Percentiles rank a stretch among this genome's conserved stretches.
phyloP scores from a whole-genome alignment of 768 basidiomycete genomes.

The Kwoniella shandongensis region DNA sequence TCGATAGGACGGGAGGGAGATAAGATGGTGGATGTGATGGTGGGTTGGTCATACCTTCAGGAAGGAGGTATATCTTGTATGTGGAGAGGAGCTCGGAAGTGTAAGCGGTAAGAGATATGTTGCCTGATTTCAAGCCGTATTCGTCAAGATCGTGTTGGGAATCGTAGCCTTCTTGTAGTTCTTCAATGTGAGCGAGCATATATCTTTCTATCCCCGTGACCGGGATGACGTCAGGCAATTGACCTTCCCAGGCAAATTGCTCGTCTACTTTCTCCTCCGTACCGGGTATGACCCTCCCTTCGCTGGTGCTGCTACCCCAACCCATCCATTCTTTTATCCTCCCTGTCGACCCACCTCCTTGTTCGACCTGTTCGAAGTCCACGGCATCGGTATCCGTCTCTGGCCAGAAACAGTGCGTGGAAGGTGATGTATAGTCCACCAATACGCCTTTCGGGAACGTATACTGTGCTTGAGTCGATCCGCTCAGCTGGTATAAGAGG shows the following conservation, averaged over 20 bases:
- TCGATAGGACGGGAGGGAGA: constrained; percentile 33
- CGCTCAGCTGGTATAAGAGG: background rate
- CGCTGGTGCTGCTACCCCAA: background rate
- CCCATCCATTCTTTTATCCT: constrained; percentile 7
- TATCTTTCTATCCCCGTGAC: constrained; percentile 26
- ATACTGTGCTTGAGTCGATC: constrained; percentile 4
- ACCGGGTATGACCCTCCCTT: too few relatives aligned
- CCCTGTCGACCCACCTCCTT: background rate
- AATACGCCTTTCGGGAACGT: constrained; percentile 11
- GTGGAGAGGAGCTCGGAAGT: constrained; percentile 30
- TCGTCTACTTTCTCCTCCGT: too few relatives aligned
- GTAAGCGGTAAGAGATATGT: constrained; percentile 27
- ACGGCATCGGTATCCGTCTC: background rate
- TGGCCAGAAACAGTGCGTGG: constrained; percentile 23
- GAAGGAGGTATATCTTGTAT: constrained; percentile 25
- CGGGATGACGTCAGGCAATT: constrained; percentile 21
- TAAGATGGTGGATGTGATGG: constrained; percentile 12
- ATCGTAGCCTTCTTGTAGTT: constrained; percentile 19
- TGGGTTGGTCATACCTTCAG: background rate
- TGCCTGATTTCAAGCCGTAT: constrained; percentile 28
- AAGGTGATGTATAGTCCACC: constrained; percentile 25
- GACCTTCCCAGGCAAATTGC: constrained; percentile 13
- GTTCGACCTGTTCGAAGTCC: background rate
- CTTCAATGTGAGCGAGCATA: constrained; percentile 24
- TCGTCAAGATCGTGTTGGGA: constrained; percentile 22